phyloP scores from a whole-genome alignment of 2,329 filamentous ascomycete species.

The Thyridium curvatum region DNA sequence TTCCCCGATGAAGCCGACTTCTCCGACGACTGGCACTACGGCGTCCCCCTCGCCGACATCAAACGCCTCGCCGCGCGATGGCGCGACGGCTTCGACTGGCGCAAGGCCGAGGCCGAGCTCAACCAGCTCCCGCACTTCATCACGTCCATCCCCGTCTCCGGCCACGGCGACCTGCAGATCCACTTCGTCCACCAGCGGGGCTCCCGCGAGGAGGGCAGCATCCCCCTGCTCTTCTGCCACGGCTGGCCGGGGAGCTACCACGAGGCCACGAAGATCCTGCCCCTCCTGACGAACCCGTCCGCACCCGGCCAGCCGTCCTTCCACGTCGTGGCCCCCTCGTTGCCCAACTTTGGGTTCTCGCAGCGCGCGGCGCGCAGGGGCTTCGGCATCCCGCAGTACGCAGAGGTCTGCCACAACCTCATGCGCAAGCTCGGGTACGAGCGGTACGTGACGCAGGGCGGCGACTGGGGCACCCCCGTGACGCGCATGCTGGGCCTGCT shows the following conservation, averaged over 20 bases:
- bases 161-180: slow-evolving; percentile 52
- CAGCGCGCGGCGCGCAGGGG: slow-evolving; percentile 36
- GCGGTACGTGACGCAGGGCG: slow-evolving; percentile 56
- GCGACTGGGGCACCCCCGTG: slow-evolving; percentile 65
- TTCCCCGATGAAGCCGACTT: slow-evolving; percentile 2
- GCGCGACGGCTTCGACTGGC: slow-evolving; percentile 55
- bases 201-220: slow-evolving; percentile 43
- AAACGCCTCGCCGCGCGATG: slow-evolving; percentile 52
- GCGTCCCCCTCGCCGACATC: slow-evolving; percentile 52
- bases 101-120: slow-evolving; percentile 47
- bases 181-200: slow-evolving; percentile 59
- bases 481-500: slow-evolving; percentile 53
- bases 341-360: slow-evolving; percentile 48
- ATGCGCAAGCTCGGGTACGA: slow-evolving; percentile 63
- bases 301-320: slow-evolving; percentile 34
- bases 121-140: slow-evolving; percentile 56
- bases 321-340: slow-evolving; percentile 50
- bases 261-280: slow-evolving; percentile 27
- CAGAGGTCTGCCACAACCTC: slow-evolving; percentile 57
- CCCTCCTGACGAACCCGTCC: slow-evolving; percentile 21
- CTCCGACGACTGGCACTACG: slow-evolving; percentile 41
- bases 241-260: slow-evolving; percentile 36
- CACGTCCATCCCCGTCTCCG: slow-evolving; percentile 44
- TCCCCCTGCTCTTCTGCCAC: slow-evolving; percentile 41
- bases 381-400: slow-evolving; percentile 56